Percentiles rank a stretch among this genome's conserved stretches.
phyloP scores from a whole-genome alignment of 768 basidiomycete genomes.

The Tubosaeta sp. region DNA sequence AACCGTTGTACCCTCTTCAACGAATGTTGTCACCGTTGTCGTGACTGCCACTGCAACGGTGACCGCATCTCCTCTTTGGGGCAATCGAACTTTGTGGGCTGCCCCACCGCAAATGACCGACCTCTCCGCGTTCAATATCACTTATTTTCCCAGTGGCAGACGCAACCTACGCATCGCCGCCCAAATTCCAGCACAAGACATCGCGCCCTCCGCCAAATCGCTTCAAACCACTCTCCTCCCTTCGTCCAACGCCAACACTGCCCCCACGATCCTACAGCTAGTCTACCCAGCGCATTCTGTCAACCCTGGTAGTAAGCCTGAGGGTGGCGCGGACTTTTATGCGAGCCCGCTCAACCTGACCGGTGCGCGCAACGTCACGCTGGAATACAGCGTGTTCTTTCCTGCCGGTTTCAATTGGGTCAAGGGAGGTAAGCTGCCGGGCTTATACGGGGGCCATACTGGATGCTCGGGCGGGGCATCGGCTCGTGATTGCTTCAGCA shows the following conservation, averaged over 20 bases:
- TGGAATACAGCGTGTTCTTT: constrained; percentile 76
- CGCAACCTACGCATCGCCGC: constrained; percentile 54
- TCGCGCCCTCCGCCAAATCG: constrained; percentile 16
- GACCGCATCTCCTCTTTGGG: constrained; percentile 8
- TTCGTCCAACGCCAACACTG: constrained; percentile 24
- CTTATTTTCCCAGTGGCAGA: constrained; percentile 49
- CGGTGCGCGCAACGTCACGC: constrained; percentile 47
- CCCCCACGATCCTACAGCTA: constrained; percentile 51
- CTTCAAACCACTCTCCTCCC: constrained; percentile 4
- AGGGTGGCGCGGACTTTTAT: constrained; percentile 74
- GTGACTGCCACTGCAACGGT: background rate
- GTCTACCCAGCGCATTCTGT: constrained; percentile 66
- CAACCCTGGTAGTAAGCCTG: constrained; percentile 58
- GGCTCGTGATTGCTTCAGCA: constrained; percentile 78
- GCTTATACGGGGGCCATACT: constrained; percentile 65
- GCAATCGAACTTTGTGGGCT: constrained; percentile 40
- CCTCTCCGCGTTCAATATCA: constrained; percentile 56
- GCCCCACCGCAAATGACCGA: constrained; percentile 52
- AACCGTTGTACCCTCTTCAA: constrained; percentile 1
- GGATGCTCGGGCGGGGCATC: constrained; percentile 70
- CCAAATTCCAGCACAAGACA: constrained; percentile 40
- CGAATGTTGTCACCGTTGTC: constrained; percentile 7
- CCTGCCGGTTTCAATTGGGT: constrained; percentile 73
- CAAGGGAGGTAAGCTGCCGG: constrained; percentile 80
- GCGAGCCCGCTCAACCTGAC: constrained; percentile 44